Conservation (phyloP, 306 rosid genomes). For the Acacia acuminata region DNA sequence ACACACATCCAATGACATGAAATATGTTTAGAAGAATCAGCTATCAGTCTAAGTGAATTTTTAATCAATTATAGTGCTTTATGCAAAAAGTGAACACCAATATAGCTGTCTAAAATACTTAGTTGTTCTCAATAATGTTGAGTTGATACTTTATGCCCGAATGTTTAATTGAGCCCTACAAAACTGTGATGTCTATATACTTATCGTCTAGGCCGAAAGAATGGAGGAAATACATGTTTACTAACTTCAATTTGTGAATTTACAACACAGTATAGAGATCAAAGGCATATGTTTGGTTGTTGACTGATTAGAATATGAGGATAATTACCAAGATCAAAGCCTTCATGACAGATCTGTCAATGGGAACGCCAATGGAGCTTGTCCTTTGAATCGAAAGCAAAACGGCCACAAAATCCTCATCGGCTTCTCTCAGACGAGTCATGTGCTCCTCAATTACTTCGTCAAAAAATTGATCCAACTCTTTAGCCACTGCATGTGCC, state of each 20-base stretch:
- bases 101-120: no score
- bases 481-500: slow-evolving; percentile 5
- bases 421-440: neutral
- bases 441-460: slow-evolving; percentile 8
- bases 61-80: neutral
- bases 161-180: no score
- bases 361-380: slow-evolving; percentile 35
- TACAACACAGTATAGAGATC: neutral
- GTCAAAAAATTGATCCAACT: slow-evolving; percentile 17
- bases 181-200: no score
- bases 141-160: neutral
- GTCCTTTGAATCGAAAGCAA: slow-evolving; percentile 46
- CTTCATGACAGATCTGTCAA: slow-evolving; percentile 47
- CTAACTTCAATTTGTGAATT: neutral
- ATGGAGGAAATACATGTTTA: no score
- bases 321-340: slow-evolving; percentile 50
- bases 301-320: neutral
- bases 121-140: no score
- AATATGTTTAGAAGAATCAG: neutral
- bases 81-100: neutral
- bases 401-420: slow-evolving; percentile 49
- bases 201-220: neutral
- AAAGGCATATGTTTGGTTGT: no score
- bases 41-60: neutral
- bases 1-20: neutral